These are phyloP conservation scores for Neopestalotiopsis sp. DNA, from an alignment of 2,329 filamentous ascomycete genomes.

Conservation along the genomic window DNA sequence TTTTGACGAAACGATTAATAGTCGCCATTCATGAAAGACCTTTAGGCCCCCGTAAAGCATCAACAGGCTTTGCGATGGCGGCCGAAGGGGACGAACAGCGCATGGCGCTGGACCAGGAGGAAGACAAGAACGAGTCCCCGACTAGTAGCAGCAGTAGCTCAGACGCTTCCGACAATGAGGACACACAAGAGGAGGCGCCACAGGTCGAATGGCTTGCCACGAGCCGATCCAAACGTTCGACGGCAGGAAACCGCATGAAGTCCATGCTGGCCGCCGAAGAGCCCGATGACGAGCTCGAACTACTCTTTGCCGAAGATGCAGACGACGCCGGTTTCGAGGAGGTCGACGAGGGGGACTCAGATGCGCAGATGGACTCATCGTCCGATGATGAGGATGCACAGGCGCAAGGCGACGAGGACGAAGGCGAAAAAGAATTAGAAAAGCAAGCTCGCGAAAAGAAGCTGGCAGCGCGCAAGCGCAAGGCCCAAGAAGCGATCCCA, in stretches of 20 bases:
- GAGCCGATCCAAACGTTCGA: slow-evolving; percentile 75
- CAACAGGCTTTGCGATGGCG: slow-evolving; percentile 37
- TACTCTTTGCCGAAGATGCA: slow-evolving; percentile 77
- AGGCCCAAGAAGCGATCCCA: slow-evolving; percentile 76
- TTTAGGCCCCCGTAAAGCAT: neutral
- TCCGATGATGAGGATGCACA: slow-evolving; percentile 82
- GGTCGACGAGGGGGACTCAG: slow-evolving; percentile 69
- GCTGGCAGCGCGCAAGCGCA: slow-evolving; percentile 75
- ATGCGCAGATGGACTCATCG: slow-evolving; percentile 86
- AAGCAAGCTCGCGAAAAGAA: slow-evolving; percentile 73
- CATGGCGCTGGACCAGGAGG: slow-evolving; percentile 36
- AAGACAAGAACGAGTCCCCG: slow-evolving; percentile 39
- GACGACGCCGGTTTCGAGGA: slow-evolving; percentile 74
- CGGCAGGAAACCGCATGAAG: slow-evolving; percentile 84
- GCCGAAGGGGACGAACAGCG: slow-evolving; percentile 46
- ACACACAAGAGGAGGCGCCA: slow-evolving; percentile 26
- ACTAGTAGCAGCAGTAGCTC: slow-evolving; percentile 37
- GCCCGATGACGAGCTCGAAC: slow-evolving; percentile 70
- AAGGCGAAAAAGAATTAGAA: slow-evolving; percentile 87
- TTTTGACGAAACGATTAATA: neutral
- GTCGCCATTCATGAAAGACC: neutral
- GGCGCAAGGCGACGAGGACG: slow-evolving; percentile 71
- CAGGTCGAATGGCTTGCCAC: slow-evolving; percentile 73
- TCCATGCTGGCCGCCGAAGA: slow-evolving; percentile 77
- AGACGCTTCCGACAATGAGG: slow-evolving; percentile 37